A percentile compares a stretch with the other conserved stretches of the same genome.
These are phyloP conservation scores for Cryphonectria radicalis DNA, from an alignment of 2,329 filamentous ascomycete species.

Conservation along the genomic window DNA sequence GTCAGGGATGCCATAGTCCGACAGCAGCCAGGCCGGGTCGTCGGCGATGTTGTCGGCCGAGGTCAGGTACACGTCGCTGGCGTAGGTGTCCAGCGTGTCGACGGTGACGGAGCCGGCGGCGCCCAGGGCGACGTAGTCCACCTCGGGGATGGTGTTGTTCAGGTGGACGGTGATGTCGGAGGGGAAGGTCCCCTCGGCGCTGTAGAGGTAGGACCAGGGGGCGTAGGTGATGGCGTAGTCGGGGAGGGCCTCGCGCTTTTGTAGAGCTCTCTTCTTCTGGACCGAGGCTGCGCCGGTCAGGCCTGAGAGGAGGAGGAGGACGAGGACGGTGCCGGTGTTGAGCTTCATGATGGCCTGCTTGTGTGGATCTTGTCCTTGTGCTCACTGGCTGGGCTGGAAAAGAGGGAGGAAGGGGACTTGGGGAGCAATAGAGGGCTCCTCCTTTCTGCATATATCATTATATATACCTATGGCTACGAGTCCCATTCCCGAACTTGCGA, in stretches of 20 bases:
- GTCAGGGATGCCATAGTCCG: slow-evolving; percentile 30
- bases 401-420: neutral
- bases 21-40: slow-evolving; percentile 29
- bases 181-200: slow-evolving; percentile 31
- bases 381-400: neutral
- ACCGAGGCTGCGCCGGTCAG: slow-evolving; percentile 12
- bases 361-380: neutral
- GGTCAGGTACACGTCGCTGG: slow-evolving; percentile 31
- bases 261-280: neutral
- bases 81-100: slow-evolving; percentile 27
- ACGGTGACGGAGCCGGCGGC: slow-evolving; percentile 29
- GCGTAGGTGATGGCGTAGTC: slow-evolving; percentile 31
- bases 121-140: slow-evolving; percentile 19
- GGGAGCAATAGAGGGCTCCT: neutral
- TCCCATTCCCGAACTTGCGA: neutral
- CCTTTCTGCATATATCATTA: neutral
- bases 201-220: slow-evolving; percentile 31
- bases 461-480: neutral
- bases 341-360: neutral
- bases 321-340: neutral
- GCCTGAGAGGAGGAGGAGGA: neutral
- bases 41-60: slow-evolving; percentile 26
- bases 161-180: slow-evolving; percentile 33
- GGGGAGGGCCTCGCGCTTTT: slow-evolving; percentile 28
- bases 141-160: slow-evolving; percentile 31